A percentile compares a stretch with the other conserved stretches of the same genome.
phyloP scores from a whole-genome alignment of 345 rosid species.

The Brassica juncea region DNA sequence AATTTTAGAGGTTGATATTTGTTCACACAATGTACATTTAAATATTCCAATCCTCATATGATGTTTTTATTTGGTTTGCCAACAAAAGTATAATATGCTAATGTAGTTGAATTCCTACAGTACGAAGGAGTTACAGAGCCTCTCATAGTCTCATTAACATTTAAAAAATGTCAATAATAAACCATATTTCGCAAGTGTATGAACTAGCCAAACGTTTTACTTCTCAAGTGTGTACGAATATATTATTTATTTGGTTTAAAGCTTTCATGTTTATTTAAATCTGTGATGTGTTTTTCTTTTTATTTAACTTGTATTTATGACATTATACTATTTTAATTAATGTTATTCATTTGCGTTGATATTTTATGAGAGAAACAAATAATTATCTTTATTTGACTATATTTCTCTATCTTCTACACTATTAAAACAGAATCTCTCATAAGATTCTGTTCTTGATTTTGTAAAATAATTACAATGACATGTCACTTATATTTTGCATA shows the following conservation, averaged over 20 bases:
- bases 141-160: neutral
- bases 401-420: too few species aligned
- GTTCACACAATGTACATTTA: neutral
- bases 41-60: neutral
- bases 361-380: neutral
- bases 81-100: neutral
- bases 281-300: too few species aligned
- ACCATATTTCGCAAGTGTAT: neutral
- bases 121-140: neutral
- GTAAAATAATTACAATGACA: too few species aligned
- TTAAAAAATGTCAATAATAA: too few species aligned
- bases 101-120: neutral
- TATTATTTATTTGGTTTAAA: too few species aligned
- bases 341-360: neutral
- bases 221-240: too few species aligned
- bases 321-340: neutral
- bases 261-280: neutral
- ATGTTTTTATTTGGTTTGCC: neutral
- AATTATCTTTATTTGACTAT: neutral
- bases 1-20: too few species aligned
- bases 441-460: too few species aligned
- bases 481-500: neutral
- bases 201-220: neutral
- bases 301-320: too few species aligned
- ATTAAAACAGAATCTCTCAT: too few species aligned